A percentile compares a stretch with the other conserved stretches of the same genome.
phyloP scores from a whole-genome alignment of 371 early-diverging fungal genomes.

The Saksenaea oblongispora region DNA sequence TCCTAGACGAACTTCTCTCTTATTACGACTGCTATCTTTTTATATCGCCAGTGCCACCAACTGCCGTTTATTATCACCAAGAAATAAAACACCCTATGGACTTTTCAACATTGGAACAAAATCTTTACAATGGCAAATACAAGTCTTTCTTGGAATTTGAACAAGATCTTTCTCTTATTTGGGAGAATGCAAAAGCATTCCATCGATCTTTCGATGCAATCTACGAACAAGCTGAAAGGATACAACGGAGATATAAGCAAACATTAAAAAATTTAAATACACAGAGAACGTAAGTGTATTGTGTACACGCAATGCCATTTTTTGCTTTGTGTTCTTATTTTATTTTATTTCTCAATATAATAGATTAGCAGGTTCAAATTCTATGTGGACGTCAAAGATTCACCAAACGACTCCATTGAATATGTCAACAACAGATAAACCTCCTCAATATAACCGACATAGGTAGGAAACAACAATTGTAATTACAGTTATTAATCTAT shows the following conservation, averaged over 20 bases:
- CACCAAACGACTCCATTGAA: too few relatives aligned
- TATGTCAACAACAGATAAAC: too few relatives aligned
- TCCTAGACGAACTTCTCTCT: constrained; percentile 39
- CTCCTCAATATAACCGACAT: background rate
- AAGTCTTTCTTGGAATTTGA: constrained; percentile 47
- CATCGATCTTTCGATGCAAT: constrained; percentile 43
- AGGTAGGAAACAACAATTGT: background rate
- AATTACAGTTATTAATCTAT: constrained; percentile 21
- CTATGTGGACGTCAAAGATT: too few relatives aligned
- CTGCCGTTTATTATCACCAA: constrained; percentile 45
- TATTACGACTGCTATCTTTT: constrained; percentile 44
- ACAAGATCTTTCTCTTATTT: constrained; percentile 42
- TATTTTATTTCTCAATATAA: too few relatives aligned
- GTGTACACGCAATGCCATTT: too few relatives aligned
- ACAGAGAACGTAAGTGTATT: background rate
- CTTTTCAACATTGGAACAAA: constrained; percentile 42
- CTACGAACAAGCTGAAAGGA: constrained; percentile 42
- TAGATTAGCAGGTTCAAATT: too few relatives aligned
- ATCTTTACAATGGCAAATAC: constrained; percentile 43
- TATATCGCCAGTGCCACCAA: constrained; percentile 46
- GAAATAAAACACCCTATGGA: constrained; percentile 50
- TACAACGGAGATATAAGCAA: constrained; percentile 20
- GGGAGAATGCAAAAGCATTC: constrained; percentile 48
- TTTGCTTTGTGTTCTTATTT: too few relatives aligned
- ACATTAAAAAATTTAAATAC: background rate